Conservation (phyloP, 495 filamentous ascomycete species). For the Penicillium verhagenii region DNA sequence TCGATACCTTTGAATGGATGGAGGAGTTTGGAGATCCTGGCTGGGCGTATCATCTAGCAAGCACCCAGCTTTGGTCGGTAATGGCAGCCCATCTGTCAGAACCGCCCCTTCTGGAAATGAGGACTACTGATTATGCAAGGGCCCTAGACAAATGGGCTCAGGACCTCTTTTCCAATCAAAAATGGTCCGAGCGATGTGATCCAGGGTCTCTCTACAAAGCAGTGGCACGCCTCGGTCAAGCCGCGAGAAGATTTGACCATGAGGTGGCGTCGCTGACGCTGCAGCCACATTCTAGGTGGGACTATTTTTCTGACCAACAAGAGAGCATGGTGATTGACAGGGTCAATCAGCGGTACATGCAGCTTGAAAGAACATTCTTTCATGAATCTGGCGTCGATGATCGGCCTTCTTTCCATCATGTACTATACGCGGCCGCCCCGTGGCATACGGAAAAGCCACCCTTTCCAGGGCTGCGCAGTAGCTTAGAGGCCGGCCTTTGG, state of each 20-base stretch:
- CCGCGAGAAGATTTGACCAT: background rate
- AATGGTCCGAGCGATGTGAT: background rate
- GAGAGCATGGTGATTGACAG: background rate
- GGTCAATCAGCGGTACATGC: background rate
- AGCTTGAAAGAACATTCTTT: background rate
- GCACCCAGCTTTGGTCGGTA: constrained; percentile 45
- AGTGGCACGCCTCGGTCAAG: background rate
- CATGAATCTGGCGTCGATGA: background rate
- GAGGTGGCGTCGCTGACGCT: background rate
- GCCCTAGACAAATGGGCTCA: background rate
- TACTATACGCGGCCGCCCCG: background rate
- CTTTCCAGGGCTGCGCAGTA: background rate
- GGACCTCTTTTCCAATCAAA: background rate
- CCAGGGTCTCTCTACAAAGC: background rate
- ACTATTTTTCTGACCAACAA: background rate
- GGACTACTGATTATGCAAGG: background rate
- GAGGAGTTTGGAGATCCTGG: constrained; percentile 52
- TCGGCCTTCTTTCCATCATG: background rate
- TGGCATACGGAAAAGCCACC: background rate
- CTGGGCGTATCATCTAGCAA: constrained; percentile 52
- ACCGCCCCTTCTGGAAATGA: background rate
- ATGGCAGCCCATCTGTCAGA: constrained; percentile 16
- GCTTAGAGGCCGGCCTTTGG: background rate
- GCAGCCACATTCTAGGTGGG: background rate
- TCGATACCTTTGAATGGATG: constrained; percentile 63